These are phyloP conservation scores for Westerdykella aurantiaca DNA, from an alignment of 2,329 filamentous ascomycete genomes.

Conservation along the genomic window DNA sequence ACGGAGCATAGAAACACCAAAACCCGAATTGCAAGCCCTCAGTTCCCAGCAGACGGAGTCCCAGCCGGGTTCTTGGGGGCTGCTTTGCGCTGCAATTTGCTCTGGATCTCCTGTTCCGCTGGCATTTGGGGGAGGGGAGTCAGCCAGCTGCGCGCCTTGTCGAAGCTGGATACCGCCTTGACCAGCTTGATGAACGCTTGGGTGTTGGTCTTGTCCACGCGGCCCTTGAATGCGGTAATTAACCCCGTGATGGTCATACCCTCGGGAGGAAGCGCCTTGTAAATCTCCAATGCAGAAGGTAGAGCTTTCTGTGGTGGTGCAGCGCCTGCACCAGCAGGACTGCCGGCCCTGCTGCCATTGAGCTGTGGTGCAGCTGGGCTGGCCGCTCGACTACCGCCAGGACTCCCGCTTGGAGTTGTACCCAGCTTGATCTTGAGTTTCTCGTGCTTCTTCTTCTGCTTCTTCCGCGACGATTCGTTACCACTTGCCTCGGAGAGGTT, in stretches of 20 bases:
- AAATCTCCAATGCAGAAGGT: constrained; percentile 43
- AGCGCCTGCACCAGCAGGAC: constrained; percentile 16
- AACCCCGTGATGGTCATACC: constrained; percentile 42
- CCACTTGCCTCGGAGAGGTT: constrained; percentile 86
- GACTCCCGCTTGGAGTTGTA: constrained; percentile 54
- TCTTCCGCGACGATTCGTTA: constrained; percentile 80
- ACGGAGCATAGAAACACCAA: too few species aligned
- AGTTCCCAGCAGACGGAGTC: background rate
- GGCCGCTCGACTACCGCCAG: constrained; percentile 53
- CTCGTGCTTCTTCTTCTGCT: constrained; percentile 44
- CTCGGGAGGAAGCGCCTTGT: constrained; percentile 39
- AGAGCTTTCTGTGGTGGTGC: constrained; percentile 19
- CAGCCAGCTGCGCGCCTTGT: constrained; percentile 25
- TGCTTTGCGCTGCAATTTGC: background rate
- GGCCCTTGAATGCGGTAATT: constrained; percentile 39
- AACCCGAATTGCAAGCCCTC: too few species aligned
- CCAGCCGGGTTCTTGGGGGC: background rate
- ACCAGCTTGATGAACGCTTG: constrained; percentile 42
- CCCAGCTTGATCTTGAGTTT: constrained; percentile 46
- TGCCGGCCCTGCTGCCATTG: constrained; percentile 27
- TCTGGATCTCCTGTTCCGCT: constrained; percentile 21
- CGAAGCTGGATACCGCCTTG: constrained; percentile 33
- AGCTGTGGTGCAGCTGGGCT: constrained; percentile 35
- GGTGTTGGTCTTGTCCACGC: constrained; percentile 33
- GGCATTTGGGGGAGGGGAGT: constrained; percentile 29